Base-by-base conservation (phyloP, 2,329 filamentous ascomycete species). In the Zasmidium cellare region DNA sequence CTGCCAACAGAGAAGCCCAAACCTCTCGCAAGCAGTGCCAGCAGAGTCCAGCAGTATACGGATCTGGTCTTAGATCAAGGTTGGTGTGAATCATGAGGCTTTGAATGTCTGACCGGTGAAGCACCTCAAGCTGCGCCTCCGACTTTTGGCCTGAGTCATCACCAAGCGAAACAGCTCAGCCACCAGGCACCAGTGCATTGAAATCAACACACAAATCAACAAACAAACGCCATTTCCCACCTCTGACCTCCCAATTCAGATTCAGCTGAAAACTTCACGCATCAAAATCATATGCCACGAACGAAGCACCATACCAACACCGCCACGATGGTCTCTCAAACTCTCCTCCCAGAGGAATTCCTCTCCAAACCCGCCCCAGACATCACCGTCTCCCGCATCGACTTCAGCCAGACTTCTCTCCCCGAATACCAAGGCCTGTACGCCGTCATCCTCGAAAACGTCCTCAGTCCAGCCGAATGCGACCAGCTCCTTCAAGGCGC, bases 381-480 rank as follows among this genome's bases (percentile, higher is more conserved):
- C 24, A 77, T 85, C 41, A 79, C 67, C 11, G 74, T 79, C 45
- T 70, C 71, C 2, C 72, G 72, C 16, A 80, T 90, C 66, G 76
- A 88, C 71, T 89, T 87, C 67, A 63, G 70, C 9, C 66, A 74
- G 47, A 80, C 78, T 18, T 62, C 67, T 0, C 69, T 90, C 2
- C 80, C 80, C 1, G 77, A 83, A 62, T 86, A 85, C 73, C 72
- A 77, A 22, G 74, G 76, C 28, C 66, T 73, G 16, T 87, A 85
- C 70, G 87, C 87, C 3, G 80, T 83, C 7, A 74, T 89, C 0
- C 77, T 90, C 3, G 86, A 90, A 70, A 78, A 86, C 59, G 81
- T 86, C n/a, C 70, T 89, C 56, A 83, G 79, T 12, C 75, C 79
- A n/a, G 70, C 75, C 9, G 90, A 92, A 76, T 92, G 89, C 72